These are phyloP conservation scores for Croton laevigatus DNA, from an alignment of 441 rosid species.

Conservation along the genomic window DNA sequence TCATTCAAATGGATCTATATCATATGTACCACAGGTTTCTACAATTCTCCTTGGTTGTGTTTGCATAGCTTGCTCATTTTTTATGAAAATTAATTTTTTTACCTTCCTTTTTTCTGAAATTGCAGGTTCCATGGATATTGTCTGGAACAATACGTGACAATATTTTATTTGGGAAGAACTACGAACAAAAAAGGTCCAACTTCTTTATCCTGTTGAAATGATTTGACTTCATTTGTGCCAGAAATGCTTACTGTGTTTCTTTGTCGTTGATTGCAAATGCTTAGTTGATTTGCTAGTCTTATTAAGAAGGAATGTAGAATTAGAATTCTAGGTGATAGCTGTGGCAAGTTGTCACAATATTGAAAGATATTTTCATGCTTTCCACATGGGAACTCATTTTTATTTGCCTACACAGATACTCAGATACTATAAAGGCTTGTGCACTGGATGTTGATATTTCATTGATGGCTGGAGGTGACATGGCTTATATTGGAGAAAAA, in stretches of 20 bases:
- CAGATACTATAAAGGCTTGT: conserved; percentile 62
- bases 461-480: conserved; percentile 78
- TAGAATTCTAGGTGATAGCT: not conserved
- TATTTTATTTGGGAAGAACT: conserved; percentile 65
- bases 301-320: not conserved
- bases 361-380: not conserved
- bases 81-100: conserved; percentile 19
- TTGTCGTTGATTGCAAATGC: conserved; percentile 3
- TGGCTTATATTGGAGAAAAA: conserved; percentile 85
- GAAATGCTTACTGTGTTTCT: not conserved
- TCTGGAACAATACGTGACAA: conserved; percentile 90
- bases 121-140: conserved; percentile 90
- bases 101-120: conserved; percentile 24
- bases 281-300: conserved; percentile 1
- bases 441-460: conserved; percentile 84
- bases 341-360: not conserved
- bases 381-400: not conserved
- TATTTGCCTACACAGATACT: conserved; percentile 44
- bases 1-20: conserved; percentile 53
- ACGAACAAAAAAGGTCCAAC: conserved; percentile 63
- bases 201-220: conserved; percentile 1
- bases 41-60: conserved; percentile 16
- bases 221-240: not conserved
- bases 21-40: conserved; percentile 92
- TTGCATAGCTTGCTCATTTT: conserved; percentile 21